These are phyloP conservation scores for Fusarium solani-melongenae DNA, from an alignment of 2,329 filamentous ascomycete genomes.

Conservation along the genomic window DNA sequence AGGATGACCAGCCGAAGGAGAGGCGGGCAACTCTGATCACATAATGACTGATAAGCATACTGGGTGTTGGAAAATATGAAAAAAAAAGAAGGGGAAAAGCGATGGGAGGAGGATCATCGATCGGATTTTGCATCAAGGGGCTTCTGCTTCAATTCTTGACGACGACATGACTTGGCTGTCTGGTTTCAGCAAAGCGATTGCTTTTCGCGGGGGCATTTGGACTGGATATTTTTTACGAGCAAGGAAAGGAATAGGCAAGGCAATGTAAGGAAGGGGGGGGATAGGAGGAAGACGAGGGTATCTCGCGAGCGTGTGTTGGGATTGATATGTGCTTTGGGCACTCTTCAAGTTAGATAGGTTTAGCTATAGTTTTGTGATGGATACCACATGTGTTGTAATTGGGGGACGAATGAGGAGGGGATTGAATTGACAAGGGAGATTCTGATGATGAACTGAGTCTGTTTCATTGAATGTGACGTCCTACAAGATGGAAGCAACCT, in stretches of 20 bases:
- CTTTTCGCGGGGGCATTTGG: constrained; percentile 35
- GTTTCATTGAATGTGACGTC: not conserved
- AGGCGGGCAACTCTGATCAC: constrained; percentile 15
- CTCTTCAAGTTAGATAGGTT: constrained; percentile 38
- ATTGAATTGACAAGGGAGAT: constrained; percentile 22
- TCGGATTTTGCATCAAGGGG: constrained; percentile 29
- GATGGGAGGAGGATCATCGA: constrained; percentile 13
- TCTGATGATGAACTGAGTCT: constrained; percentile 1
- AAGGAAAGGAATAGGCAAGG: constrained; percentile 6
- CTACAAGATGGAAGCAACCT: not conserved
- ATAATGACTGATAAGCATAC: constrained; percentile 26
- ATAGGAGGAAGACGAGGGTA: not conserved
- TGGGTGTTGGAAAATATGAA: constrained; percentile 26
- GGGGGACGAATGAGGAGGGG: constrained; percentile 4
- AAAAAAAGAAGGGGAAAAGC: constrained; percentile 12
- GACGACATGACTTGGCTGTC: constrained; percentile 47
- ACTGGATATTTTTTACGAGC: constrained; percentile 34
- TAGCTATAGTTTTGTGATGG: constrained; percentile 43
- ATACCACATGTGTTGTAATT: constrained; percentile 41
- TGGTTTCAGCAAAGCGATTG: constrained; percentile 44
- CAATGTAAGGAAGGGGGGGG: not conserved
- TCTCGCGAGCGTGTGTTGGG: constrained; percentile 11
- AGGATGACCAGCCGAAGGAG: constrained; percentile 16
- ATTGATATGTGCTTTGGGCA: constrained; percentile 12
- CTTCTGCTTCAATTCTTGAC: constrained; percentile 42